Conservation (phyloP, 345 rosid species). For the Conringia planisiliqua region DNA sequence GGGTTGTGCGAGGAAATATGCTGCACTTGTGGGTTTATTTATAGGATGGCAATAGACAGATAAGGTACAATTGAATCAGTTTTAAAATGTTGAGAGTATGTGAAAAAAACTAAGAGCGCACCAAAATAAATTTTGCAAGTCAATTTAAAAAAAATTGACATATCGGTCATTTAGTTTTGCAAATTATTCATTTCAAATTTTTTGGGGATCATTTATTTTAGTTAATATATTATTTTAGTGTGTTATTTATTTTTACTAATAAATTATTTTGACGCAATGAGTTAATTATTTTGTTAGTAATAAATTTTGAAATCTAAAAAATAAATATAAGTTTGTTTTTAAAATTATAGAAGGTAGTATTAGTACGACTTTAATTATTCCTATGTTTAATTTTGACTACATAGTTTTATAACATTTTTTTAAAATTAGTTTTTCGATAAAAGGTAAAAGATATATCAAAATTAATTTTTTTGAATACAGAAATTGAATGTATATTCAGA, state of each 20-base stretch:
- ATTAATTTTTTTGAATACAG: too few species aligned
- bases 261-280: not conserved
- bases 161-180: not conserved
- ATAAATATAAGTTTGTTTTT: not conserved
- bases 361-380: not conserved
- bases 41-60: not conserved
- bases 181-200: too few species aligned
- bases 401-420: too few species aligned
- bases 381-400: not conserved
- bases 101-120: not conserved
- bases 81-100: not conserved
- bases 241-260: too few species aligned
- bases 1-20: not conserved
- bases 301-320: not conserved
- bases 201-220: too few species aligned
- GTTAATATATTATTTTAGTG: too few species aligned
- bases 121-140: not conserved
- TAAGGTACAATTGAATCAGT: not conserved
- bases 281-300: not conserved
- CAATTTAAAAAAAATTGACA: not conserved
- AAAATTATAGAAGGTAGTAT: too few species aligned
- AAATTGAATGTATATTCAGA: too few species aligned
- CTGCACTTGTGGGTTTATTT: not conserved
- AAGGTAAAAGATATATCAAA: too few species aligned
- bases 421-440: too few species aligned